These are phyloP conservation scores for Neonectria coccinea DNA, from an alignment of 2,329 filamentous ascomycete genomes.

Conservation along the genomic window DNA sequence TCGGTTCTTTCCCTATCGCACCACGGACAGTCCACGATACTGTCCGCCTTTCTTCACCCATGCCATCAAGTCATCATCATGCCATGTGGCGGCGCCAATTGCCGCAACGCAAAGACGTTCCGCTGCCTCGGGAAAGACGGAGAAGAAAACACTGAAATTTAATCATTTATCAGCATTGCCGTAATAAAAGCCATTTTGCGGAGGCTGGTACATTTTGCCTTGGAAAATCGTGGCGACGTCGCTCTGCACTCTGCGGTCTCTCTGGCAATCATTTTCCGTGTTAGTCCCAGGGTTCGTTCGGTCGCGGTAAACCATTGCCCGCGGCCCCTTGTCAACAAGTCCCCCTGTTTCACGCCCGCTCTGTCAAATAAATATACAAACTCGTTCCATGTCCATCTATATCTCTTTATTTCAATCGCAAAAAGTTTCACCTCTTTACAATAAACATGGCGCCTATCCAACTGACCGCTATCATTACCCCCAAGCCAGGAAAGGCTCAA, in stretches of 20 bases:
- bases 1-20: neutral
- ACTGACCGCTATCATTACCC: constrained; percentile 45
- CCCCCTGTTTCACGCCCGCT: constrained; percentile 6
- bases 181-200: neutral
- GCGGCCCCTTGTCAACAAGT: constrained; percentile 16
- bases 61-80: neutral
- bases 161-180: neutral
- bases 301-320: constrained; percentile 12
- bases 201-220: neutral
- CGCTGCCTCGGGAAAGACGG: too few species aligned
- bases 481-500: constrained; percentile 43
- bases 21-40: neutral
- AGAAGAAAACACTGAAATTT: neutral
- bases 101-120: neutral
- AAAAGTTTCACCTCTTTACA: neutral
- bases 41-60: neutral
- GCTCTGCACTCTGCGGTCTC: neutral
- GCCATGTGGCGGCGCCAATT: neutral
- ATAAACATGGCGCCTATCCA: constrained; percentile 39
- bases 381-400: constrained; percentile 1
- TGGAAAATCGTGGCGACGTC: neutral
- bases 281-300: constrained; percentile 7
- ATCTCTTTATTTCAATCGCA: neutral
- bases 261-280: constrained; percentile 29
- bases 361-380: neutral